phyloP scores from a whole-genome alignment of 805 yeast genomes.

The Ogataea sp. region DNA sequence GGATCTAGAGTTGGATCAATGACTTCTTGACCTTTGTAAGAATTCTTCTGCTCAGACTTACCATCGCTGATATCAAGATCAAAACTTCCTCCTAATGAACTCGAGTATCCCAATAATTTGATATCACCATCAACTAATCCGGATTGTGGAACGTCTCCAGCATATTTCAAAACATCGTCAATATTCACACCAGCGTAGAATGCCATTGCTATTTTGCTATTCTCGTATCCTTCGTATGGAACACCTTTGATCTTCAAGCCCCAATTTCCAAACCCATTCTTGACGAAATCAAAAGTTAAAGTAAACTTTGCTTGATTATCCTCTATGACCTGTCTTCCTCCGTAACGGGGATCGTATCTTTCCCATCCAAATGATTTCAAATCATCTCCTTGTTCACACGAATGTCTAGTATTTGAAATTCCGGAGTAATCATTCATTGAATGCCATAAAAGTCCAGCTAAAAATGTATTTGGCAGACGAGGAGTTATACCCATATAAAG shows the following conservation, averaged over 20 bases:
- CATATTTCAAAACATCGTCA: slow-evolving; percentile 30
- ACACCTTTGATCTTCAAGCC: slow-evolving; percentile 61
- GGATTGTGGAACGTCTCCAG: slow-evolving; percentile 26
- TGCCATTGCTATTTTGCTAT: slow-evolving; percentile 54
- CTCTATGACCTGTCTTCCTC: slow-evolving; percentile 71
- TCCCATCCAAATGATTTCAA: slow-evolving; percentile 77
- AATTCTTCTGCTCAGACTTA: too few relatives aligned
- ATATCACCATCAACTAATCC: slow-evolving; percentile 27
- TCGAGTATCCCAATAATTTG: slow-evolving; percentile 42
- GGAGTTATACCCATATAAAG: slow-evolving; percentile 84
- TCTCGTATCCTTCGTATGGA: slow-evolving; percentile 43
- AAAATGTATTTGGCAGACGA: slow-evolving; percentile 62
- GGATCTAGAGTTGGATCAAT: slow-evolving; percentile 45
- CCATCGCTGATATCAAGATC: slow-evolving; percentile 52
- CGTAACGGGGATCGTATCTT: slow-evolving; percentile 77
- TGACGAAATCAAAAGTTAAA: slow-evolving; percentile 67
- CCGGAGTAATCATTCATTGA: slow-evolving; percentile 51
- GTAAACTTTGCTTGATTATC: slow-evolving; percentile 60
- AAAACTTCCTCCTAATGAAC: slow-evolving; percentile 59
- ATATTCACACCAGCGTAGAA: slow-evolving; percentile 77
- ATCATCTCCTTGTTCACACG: slow-evolving; percentile 65
- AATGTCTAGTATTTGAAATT: slow-evolving; percentile 55
- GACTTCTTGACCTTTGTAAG: slow-evolving; percentile 12
- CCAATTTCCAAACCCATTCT: slow-evolving; percentile 76
- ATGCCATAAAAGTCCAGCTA: slow-evolving; percentile 86